A percentile compares a stretch with the other conserved stretches of the same genome.
Evolutionary conservation across 2,329 filamentous ascomycete species (phyloP).

Genomic region (Exophiala sideris): DNA sequence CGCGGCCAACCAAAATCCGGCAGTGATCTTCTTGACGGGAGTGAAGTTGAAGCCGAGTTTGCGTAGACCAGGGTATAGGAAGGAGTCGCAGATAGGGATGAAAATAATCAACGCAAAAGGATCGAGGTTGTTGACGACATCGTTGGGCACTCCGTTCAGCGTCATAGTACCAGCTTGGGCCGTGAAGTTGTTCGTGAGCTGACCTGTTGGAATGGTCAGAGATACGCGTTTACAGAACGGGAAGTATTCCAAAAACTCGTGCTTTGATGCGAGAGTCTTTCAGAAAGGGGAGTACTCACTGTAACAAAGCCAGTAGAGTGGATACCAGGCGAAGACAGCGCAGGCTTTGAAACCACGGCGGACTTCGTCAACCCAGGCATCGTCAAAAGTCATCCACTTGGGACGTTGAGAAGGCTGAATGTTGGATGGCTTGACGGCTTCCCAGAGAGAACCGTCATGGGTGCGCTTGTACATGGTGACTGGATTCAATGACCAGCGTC

Average conservation of each 20-base stretch:
- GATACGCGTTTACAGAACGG: too few relatives aligned
- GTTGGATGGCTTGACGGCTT: conserved; percentile 52
- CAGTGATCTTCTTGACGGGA: conserved; percentile 52
- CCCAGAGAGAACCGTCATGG: conserved; percentile 26
- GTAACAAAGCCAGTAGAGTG: conserved; percentile 57
- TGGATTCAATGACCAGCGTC: conserved; percentile 61
- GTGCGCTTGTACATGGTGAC: conserved; percentile 42
- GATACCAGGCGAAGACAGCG: conserved; percentile 52
- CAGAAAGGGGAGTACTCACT: too few relatives aligned
- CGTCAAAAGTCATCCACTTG: conserved; percentile 76
- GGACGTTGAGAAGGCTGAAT: conserved; percentile 52
- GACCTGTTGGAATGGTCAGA: conserved; percentile 33
- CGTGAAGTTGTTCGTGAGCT: conserved; percentile 54
- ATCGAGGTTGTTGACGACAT: conserved; percentile 55
- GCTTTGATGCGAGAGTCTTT: too few relatives aligned
- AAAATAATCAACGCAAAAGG: conserved; percentile 53
- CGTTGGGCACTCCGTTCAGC: conserved; percentile 53
- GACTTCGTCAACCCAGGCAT: conserved; percentile 78
- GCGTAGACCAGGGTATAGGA: conserved; percentile 52
- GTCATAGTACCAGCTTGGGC: conserved; percentile 51
- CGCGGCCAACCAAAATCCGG: conserved; percentile 49
- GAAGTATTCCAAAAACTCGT: too few relatives aligned
- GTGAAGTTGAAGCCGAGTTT: conserved; percentile 49
- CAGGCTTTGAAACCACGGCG: conserved; percentile 66
- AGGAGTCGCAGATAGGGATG: conserved; percentile 52